Percentiles rank a stretch among this genome's conserved stretches.
phyloP scores from a whole-genome alignment of 306 rosid species.

The Cyclanthera cordifolia region DNA sequence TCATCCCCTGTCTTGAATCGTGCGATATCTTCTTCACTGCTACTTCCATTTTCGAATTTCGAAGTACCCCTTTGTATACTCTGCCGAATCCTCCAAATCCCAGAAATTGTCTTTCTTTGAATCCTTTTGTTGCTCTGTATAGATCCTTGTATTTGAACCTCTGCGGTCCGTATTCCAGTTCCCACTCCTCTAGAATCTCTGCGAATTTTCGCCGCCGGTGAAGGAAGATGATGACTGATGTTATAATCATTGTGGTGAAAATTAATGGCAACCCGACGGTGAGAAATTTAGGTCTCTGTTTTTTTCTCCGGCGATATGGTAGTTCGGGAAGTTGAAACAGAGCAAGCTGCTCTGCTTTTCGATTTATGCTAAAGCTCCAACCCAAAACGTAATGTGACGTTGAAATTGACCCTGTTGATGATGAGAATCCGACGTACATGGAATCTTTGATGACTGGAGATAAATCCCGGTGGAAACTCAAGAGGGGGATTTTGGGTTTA shows the following conservation, averaged over 20 bases:
- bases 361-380: constrained; percentile 53
- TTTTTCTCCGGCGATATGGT: not conserved
- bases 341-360: constrained; percentile 29
- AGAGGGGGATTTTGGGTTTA: constrained; percentile 40
- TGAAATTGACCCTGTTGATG: constrained; percentile 45
- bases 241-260: too few relatives aligned
- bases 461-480: constrained; percentile 34
- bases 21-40: constrained; percentile 63
- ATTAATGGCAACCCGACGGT: constrained; percentile 13
- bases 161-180: constrained; percentile 47
- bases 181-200: constrained; percentile 64
- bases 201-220: constrained; percentile 23
- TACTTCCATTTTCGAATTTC: constrained; percentile 33
- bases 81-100: constrained; percentile 70
- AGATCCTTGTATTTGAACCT: constrained; percentile 47
- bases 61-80: constrained; percentile 53
- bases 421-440: constrained; percentile 60
- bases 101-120: constrained; percentile 34
- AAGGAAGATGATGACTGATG: not conserved
- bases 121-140: constrained; percentile 48
- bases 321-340: constrained; percentile 10
- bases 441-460: constrained; percentile 23
- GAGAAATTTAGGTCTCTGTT: not conserved
- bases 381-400: constrained; percentile 46
- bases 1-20: constrained; percentile 66